Evolutionary conservation across 164 flowering plant genomes (phyloP).

Genomic region (Malania oleifera): DNA sequence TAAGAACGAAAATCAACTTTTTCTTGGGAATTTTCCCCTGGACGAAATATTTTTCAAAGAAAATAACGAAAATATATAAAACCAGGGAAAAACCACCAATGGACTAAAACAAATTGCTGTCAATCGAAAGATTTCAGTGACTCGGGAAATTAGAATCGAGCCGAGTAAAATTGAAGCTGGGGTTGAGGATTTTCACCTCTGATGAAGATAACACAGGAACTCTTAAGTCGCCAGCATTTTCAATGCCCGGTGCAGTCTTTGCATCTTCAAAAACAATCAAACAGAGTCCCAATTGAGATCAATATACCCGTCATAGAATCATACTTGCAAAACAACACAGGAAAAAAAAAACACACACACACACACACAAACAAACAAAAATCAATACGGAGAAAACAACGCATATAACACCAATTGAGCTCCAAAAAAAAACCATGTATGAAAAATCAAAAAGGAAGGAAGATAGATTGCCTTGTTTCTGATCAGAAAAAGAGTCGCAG

Average conservation of each 20-base stretch:
- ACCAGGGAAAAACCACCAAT: too few species aligned
- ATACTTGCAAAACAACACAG: neutral
- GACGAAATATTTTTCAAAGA: too few species aligned
- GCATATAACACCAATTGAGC: too few species aligned
- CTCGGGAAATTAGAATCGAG: neutral
- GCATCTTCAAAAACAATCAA: conserved; percentile 16
- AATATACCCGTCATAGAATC: neutral
- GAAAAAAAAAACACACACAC: neutral
- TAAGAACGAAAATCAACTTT: too few species aligned
- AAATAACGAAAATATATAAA: too few species aligned
- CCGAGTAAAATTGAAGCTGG: neutral
- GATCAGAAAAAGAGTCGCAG: conserved; percentile 7
- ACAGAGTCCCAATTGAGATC: conserved; percentile 3
- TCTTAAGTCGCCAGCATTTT: conserved; percentile 30
- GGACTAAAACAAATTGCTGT: too few species aligned
- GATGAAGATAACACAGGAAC: conserved; percentile 44
- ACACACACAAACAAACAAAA: too few species aligned
- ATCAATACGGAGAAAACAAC: too few species aligned
- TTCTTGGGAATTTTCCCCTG: too few species aligned
- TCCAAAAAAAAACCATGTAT: neutral
- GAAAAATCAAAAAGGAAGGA: neutral
- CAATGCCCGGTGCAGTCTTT: conserved; percentile 24
- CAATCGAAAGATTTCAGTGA: too few species aligned
- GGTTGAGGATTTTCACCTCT: conserved; percentile 28
- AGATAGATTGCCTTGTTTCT: conserved; percentile 10